Evolutionary conservation across 2,329 filamentous ascomycete genomes (phyloP).

Genomic region (Incumbomyces lentus): DNA sequence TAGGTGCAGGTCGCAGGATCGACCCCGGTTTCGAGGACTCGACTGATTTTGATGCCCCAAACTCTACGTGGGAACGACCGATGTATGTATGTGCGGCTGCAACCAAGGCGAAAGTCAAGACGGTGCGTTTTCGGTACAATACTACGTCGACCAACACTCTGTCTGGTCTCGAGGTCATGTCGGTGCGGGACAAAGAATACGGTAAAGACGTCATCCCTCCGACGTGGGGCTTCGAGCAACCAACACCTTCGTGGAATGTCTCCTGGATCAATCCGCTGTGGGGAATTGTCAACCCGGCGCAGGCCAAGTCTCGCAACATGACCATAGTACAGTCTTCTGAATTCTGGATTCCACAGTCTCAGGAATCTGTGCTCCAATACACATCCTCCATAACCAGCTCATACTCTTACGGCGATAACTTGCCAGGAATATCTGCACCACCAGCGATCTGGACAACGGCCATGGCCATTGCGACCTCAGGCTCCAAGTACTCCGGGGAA

Average conservation of each 20-base stretch:
- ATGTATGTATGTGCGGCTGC: constrained; percentile 37
- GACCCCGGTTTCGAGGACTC: constrained; percentile 28
- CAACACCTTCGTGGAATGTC: constrained; percentile 14
- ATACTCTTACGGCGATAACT: not conserved
- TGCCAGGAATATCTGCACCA: not conserved
- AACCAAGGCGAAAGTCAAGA: constrained; percentile 36
- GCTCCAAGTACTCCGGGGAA: constrained; percentile 27
- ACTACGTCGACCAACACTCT: constrained; percentile 10
- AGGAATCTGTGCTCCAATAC: not conserved
- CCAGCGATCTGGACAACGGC: not conserved
- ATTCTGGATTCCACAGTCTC: constrained; percentile 16
- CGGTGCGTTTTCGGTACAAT: constrained; percentile 35
- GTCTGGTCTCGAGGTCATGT: constrained; percentile 24
- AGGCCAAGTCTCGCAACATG: constrained; percentile 24
- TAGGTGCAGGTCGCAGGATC: constrained; percentile 29
- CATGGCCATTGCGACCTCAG: not conserved
- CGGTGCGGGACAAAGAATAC: constrained; percentile 31
- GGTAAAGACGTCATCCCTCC: constrained; percentile 21
- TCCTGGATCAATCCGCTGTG: constrained; percentile 27
- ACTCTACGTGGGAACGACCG: constrained; percentile 33
- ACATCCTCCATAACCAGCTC: not conserved
- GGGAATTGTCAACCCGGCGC: constrained; percentile 28
- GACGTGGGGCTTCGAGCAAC: constrained; percentile 31
- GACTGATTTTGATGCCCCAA: constrained; percentile 30
- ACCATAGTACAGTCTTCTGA: constrained; percentile 23